Percentiles rank a stretch among this genome's conserved stretches.
phyloP scores from a whole-genome alignment of 305 asterid genomes.

The Fraxinus nigra region DNA sequence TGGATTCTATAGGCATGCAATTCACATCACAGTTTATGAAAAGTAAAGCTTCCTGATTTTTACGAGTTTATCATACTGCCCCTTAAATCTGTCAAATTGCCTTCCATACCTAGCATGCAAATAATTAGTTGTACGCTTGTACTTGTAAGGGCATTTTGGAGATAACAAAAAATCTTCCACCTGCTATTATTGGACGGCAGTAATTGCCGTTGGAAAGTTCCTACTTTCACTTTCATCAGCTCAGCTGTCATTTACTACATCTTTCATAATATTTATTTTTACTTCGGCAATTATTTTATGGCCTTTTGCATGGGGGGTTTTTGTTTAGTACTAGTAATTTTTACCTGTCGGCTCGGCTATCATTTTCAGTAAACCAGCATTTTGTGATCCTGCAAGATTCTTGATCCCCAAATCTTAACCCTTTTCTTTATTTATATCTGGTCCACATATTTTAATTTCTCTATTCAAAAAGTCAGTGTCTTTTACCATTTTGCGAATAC shows the following conservation, averaged over 20 bases:
- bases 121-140: background rate
- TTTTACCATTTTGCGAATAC: conserved; percentile 35
- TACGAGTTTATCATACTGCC: conserved; percentile 14
- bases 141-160: conserved; percentile 24
- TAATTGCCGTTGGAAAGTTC: conserved; percentile 32
- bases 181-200: conserved; percentile 27
- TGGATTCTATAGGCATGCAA: background rate
- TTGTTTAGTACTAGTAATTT: conserved; percentile 28
- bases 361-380: conserved; percentile 40
- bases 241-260: conserved; percentile 24
- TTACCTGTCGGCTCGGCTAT: conserved; percentile 34
- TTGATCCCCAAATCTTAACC: conserved; percentile 43
- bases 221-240: conserved; percentile 50
- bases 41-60: conserved; percentile 31
- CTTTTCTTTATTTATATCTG: conserved; percentile 37
- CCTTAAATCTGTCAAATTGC: background rate
- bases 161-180: conserved; percentile 18
- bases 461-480: conserved; percentile 13
- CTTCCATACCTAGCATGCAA: background rate
- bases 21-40: conserved; percentile 3
- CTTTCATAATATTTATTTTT: conserved; percentile 30
- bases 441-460: conserved; percentile 44
- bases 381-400: conserved; percentile 71
- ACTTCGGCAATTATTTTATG: conserved; percentile 16
- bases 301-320: conserved; percentile 38